A percentile compares a stretch with the other conserved stretches of the same genome.
Evolutionary conservation across 2,329 filamentous ascomycete genomes (phyloP).

Genomic region (Cordyceps pruinosa): DNA sequence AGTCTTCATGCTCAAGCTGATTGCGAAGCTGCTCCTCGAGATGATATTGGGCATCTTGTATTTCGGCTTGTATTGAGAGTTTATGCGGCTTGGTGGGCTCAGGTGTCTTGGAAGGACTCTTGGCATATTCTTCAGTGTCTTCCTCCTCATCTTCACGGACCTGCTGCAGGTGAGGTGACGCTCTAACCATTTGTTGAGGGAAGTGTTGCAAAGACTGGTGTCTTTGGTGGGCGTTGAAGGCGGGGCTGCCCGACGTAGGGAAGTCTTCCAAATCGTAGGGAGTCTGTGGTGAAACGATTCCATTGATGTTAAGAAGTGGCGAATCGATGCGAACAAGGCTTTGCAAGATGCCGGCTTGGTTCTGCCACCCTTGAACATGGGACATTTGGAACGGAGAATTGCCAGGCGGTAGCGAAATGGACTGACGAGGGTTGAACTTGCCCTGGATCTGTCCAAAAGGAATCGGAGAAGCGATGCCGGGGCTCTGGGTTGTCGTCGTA

Average conservation of each 20-base stretch:
- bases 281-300: conserved; percentile 57
- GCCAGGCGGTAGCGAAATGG: conserved; percentile 57
- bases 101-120: conserved; percentile 48
- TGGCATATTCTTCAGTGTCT: conserved; percentile 24
- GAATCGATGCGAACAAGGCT: conserved; percentile 52
- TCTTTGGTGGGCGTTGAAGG: conserved; percentile 44
- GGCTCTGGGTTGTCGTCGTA: conserved; percentile 55
- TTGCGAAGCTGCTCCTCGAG: conserved; percentile 72
- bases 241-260: conserved; percentile 33
- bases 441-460: conserved; percentile 55
- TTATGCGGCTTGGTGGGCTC: conserved; percentile 41
- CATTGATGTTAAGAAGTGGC: conserved; percentile 52
- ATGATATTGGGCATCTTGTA: conserved; percentile 81
- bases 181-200: conserved; percentile 46
- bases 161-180: conserved; percentile 60
- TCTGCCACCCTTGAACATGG: conserved; percentile 52
- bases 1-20: conserved; percentile 71
- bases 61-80: conserved; percentile 77
- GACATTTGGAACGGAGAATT: conserved; percentile 63
- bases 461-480: conserved; percentile 62
- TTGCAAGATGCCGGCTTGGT: conserved; percentile 48
- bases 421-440: conserved; percentile 64
- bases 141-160: conserved; percentile 70
- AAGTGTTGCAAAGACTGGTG: conserved; percentile 56
- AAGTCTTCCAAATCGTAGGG: conserved; percentile 52